Evolutionary conservation across 108 stramenopile species (phyloP), one percentile per base, ranked within the genome.

Genomic region (Ochromonas danica): DNA sequence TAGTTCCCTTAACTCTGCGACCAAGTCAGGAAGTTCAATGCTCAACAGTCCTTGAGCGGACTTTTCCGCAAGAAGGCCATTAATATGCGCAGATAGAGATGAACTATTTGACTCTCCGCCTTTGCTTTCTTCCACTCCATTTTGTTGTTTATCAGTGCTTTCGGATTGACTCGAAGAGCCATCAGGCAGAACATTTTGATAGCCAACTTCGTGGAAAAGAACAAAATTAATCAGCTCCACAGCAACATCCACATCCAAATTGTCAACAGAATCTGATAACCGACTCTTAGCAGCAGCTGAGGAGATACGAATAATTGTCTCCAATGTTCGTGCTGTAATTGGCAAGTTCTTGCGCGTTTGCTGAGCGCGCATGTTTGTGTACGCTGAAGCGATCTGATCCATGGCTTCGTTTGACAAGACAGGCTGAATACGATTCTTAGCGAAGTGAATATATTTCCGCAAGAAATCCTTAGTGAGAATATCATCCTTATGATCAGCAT

Each of bases 291-390:
- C 96, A 79, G 97, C 96, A 3, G 98, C 98, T 70, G 92, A 95
- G 0, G 94, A 90, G 67, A 99, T 81, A 43, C 98, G 96, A 84
- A 99, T 99, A 38, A 99, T 89, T 31, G 97, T 97, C 88, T 99
- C 98, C 78, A 99, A 84, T 61, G 92, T 92, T 80, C 98, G 96
- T 1, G 98, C 96, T 1, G 98, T 99, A 1, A 99, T 87, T 0
- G 88, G 89, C 30, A 89, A 70, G 31, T 86, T 86, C 40, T 91
- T 42, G 92, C 39, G 77, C 27, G 0, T 71, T 30, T 71, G 27
- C 40, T 93, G 82, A 77, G 92, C 89, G 70, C 98, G 87, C 90
- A 99, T 91, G 75, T 95, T 92, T 22, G 96, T 94, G 87, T 99
- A 99, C 10, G 91, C 85, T 30, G 85, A 91, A n/a, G 96, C 94